A percentile compares a stretch with the other conserved stretches of the same genome.
Evolutionary conservation across 78 protist species (phyloP).

Genomic region (Dictyostelium brefeldianum): DNA sequence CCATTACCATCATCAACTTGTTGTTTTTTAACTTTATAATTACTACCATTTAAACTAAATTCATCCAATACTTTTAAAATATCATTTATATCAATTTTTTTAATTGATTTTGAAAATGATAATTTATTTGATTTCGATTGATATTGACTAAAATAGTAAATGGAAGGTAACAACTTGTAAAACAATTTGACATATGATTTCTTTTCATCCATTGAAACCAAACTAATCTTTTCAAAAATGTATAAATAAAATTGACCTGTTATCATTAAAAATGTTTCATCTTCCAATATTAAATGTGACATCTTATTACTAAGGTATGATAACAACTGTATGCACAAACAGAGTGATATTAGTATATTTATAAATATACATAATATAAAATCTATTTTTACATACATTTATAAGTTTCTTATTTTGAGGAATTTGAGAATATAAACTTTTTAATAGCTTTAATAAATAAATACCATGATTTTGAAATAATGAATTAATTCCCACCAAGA

Average conservation of each 20-base stretch:
- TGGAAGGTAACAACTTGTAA: slow-evolving; percentile 9
- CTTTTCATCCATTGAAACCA: neutral
- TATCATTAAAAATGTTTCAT: slow-evolving; percentile 16
- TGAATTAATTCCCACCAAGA: neutral
- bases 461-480: slow-evolving; percentile 17
- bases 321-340: neutral
- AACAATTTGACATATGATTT: neutral
- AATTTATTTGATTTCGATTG: neutral
- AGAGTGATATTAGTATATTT: neutral
- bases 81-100: neutral
- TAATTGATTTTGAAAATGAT: slow-evolving; percentile 6
- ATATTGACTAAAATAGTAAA: neutral
- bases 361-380: too few relatives aligned
- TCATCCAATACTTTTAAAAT: neutral
- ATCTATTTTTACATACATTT: neutral
- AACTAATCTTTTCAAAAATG: slow-evolving; percentile 12
- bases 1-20: neutral
- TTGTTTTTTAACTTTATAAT: neutral
- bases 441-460: slow-evolving; percentile 10
- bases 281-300: slow-evolving; percentile 22
- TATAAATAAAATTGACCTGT: slow-evolving; percentile 28
- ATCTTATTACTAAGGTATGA: slow-evolving; percentile 5
- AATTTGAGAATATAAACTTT: slow-evolving; percentile 5
- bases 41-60: neutral
- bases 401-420: slow-evolving; percentile 11